Evolutionary conservation across 352 stramenopile species (phyloP).

Genomic region (Detonula confervacea): DNA sequence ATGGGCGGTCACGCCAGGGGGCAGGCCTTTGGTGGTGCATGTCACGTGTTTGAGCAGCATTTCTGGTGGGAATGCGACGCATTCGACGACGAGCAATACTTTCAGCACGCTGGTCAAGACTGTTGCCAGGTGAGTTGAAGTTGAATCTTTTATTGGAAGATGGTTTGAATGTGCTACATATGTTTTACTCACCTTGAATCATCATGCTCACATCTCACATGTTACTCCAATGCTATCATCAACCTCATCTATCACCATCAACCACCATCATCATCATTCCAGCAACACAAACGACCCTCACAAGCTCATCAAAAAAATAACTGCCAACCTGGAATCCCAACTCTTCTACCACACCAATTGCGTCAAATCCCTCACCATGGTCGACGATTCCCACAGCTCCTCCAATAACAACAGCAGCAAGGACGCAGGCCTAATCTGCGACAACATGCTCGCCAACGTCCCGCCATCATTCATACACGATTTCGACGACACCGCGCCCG

Average conservation of each 20-base stretch:
- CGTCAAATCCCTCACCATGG: conserved; percentile 7
- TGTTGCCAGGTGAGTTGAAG: conserved; percentile 32
- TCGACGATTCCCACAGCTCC: not conserved
- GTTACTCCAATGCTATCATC: conserved; percentile 6
- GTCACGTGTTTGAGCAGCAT: conserved; percentile 85
- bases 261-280: not conserved
- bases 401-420: conserved; percentile 3
- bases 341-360: conserved; percentile 31
- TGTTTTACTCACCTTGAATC: not conserved
- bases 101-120: conserved; percentile 83
- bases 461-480: conserved; percentile 74
- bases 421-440: conserved; percentile 14
- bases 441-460: conserved; percentile 69
- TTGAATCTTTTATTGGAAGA: no score
- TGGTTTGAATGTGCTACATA: not conserved
- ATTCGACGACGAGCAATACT: conserved; percentile 90
- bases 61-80: conserved; percentile 80
- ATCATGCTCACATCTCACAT: not conserved
- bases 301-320: conserved; percentile 55
- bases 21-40: conserved; percentile 80
- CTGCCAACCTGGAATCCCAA: conserved; percentile 37
- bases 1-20: conserved; percentile 86
- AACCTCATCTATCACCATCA: not conserved
- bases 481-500: conserved; percentile 32
- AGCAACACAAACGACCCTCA: conserved; percentile 43